Evolutionary conservation across 1,139 yeast genomes (phyloP), one percentile per base, ranked within the genome.

Genomic region (Lodderomyces beijingensis): DNA sequence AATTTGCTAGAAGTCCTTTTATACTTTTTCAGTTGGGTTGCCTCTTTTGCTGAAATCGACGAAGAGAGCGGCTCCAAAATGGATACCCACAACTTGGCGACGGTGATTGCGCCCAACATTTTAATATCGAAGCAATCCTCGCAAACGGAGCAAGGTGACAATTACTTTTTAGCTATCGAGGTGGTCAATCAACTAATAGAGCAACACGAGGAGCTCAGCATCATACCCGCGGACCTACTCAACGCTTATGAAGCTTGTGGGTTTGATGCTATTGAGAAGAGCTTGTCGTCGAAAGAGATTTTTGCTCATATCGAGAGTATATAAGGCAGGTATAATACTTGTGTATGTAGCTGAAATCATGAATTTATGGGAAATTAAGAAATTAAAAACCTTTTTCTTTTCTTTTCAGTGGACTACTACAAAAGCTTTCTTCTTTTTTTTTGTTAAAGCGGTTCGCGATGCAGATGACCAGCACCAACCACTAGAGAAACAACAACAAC

Each of bases 71-170:
- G 98, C 0, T 88, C 96, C 5, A 91, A 89, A 61, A 93, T 93
- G 99, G 97, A 91, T 53, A 76, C 84, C 22, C 95, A 89, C 53
- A 93, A 93, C 54, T 68, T 93, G 41, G 95, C 98, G 1, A 91
- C 98, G 0, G 99, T 93, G 4, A 73, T 93, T 34, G 85, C 97
- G 0, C 99, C 99, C 1, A 93, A 91, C 48, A 79, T 93, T 30
- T 65, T 93, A 25, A 82, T 82, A 45, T 54, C 76, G 7, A 59
- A 65, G 43, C 69, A 67, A 17, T 42, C 51, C 1, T 43, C 58
- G 3, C 28, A 19, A 18, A 26, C 31, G 18, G 34, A 34, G 12
- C 17, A 13, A 18, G 70, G 95, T 14, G 96, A 89, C 42, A 77
- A 81, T 24, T 87, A 89, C 51, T 86, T 89, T 51, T 65, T 87